Base-by-base conservation (phyloP, 768 basidiomycete genomes). In the Lactarius deliciosus region DNA sequence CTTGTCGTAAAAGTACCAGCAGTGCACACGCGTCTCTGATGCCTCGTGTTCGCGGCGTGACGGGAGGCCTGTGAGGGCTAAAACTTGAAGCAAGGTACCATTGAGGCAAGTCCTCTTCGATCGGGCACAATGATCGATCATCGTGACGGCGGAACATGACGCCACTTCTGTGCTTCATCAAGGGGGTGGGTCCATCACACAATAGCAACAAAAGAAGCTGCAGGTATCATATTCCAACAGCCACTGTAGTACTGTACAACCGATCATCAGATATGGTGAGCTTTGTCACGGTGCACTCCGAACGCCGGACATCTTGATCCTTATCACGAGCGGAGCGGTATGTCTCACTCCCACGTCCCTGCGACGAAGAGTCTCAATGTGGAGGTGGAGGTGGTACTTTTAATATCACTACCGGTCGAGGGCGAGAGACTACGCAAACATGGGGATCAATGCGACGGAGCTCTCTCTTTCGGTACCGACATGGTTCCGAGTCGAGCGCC, bases 241-340 rank as follows among this genome's bases (percentile, higher is more conserved):
- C 5, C 5, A 40, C 38, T 40, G 38, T 40, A 1, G 32, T 6
- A 22, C 11, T 15, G 22, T 15, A 28, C 25, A 16, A 22, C 50
- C 47, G 9, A 50, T 50, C 22, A 25, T 32, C 32, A 32, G 32
- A 32, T 32, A 32, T 7, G 32, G 32, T 32, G 32, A 7, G 22
- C 1, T 50, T n/a, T 55, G 64, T 63, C 77, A 80, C 43, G 80
- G 79, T 13, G 80, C 79, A 60, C 80, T 81, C 15, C 79, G 79
- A 85, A 32, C 83, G 8, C 83, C 85, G n/a, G 86, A 72, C 0
- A 81, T 81, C 70, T 81, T 83, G 70, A 86, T 74, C 72, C 77
- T 82, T 54, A 82, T 83, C 81, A 83, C 79, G 62, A 85, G 72
- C 18, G 82, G 34, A 9, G 76, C 50, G 83, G 15, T 40, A 81